Conservation (phyloP, 2,329 filamentous ascomycete species). For the Lasiodiplodia hormozganensis region DNA sequence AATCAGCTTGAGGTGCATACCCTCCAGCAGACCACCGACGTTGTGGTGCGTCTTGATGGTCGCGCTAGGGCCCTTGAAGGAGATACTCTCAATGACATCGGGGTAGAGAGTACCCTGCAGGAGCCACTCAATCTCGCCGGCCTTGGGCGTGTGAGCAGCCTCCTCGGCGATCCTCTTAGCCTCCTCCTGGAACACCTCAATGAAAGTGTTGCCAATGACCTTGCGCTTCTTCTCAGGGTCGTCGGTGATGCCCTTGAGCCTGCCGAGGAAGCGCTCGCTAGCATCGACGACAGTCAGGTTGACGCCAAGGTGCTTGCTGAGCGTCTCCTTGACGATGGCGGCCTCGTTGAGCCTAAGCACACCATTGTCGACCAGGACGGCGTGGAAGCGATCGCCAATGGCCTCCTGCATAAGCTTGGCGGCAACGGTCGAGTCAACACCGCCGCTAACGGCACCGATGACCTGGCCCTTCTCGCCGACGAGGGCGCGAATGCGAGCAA, state of each 20-base stretch:
- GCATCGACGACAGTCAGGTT: constrained; percentile 89
- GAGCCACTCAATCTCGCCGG: constrained; percentile 84
- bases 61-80: constrained; percentile 73
- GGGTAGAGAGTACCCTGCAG: constrained; percentile 87
- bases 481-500: constrained; percentile 77
- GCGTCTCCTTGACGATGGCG: constrained; percentile 77
- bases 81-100: constrained; percentile 74
- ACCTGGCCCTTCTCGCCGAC: constrained; percentile 86
- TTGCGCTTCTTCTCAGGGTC: constrained; percentile 89
- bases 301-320: constrained; percentile 81
- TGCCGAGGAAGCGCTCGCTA: constrained; percentile 75
- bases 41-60: constrained; percentile 81
- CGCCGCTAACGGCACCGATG: constrained; percentile 79
- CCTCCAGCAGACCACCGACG: constrained; percentile 71
- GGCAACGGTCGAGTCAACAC: constrained; percentile 89
- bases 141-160: constrained; percentile 69
- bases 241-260: constrained; percentile 74
- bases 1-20: constrained; percentile 72
- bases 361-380: constrained; percentile 85
- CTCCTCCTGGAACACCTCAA: constrained; percentile 83
- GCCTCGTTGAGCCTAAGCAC: constrained; percentile 87
- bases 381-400: constrained; percentile 84
- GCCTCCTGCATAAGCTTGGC: constrained; percentile 86
- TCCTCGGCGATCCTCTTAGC: constrained; percentile 76
- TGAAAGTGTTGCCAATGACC: constrained; percentile 83